Base-by-base conservation (phyloP, 345 rosid species). In the Gossypium thurberi region DNA sequence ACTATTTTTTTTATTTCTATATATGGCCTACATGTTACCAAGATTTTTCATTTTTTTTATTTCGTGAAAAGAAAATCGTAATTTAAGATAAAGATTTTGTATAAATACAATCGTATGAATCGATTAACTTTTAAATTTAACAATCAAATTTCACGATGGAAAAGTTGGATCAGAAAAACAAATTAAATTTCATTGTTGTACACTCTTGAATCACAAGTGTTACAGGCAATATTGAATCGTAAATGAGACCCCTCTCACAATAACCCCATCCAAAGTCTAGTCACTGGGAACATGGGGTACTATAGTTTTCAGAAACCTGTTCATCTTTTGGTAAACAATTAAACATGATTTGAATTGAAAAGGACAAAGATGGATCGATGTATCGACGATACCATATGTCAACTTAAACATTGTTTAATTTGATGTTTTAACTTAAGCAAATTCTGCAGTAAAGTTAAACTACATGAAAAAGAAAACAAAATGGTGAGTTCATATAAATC, bases 321-420 rank as follows among this genome's bases (percentile, higher is more conserved):
- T 64, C 47, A 42, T 64, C 69, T 64, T 64, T 64, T 64, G 43
- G 69, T 42, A 42, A 64, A 42, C 68, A 63, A 63, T 14, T 63
- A n/a, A 63, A 43, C 69, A 64, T 64, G 69, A 64, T 64, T 64
- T 43, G 50, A 63, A n/a, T 4, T 11, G 48, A 40, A 33, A n/a
- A 40, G 25, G 68, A n/a, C 15, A 10, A 25, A n/a, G 46, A 37
- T 62, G 18, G 8, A 63, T n/a, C 67, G 7, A 62, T 40, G 10
- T 21, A 20, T 57, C 33, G 14, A 57, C 17, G 40, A 28, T 61
- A 0, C 23, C 47, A 8, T 37, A 62, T 14, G 17, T 56, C 28
- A 57, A 4, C 28, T 0, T 57, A 3, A 63, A 3, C 47, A 63
- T 62, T 10, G 6, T 8, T 3, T 21, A 2, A 56, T 8, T 55